Percentiles rank a stretch among this genome's conserved stretches.
Evolutionary conservation across 164 flowering plant species (phyloP).

Genomic region (Magnolia kwangsiensis): DNA sequence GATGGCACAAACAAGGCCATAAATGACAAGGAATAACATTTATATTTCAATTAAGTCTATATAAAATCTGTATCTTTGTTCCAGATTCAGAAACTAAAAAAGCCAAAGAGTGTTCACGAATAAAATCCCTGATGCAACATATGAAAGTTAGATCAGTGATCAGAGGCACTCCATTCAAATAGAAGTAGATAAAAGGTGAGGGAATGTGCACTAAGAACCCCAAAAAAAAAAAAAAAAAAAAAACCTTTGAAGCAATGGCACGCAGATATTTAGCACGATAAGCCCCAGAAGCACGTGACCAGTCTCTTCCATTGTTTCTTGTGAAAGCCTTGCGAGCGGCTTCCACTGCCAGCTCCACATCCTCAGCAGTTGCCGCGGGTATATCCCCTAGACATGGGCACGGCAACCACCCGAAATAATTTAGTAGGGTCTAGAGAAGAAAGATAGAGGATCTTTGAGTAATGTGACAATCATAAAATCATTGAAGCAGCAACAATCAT

Average conservation of each 20-base stretch:
- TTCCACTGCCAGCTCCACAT: slow-evolving; percentile 82
- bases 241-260: slow-evolving; percentile 92
- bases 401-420: no score
- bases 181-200: neutral
- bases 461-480: neutral
- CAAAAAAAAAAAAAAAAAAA: no score
- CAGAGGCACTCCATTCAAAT: neutral
- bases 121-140: no score
- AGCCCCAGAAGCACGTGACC: slow-evolving; percentile 82
- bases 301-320: slow-evolving; percentile 62
- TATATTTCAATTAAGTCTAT: no score
- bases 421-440: neutral
- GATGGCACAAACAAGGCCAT: no score
- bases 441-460: neutral
- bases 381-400: slow-evolving; percentile 56
- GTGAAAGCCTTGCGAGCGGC: slow-evolving; percentile 72
- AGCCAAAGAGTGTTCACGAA: no score
- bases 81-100: no score
- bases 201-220: neutral
- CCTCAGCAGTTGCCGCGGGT: slow-evolving; percentile 87
- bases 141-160: no score
- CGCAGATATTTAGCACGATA: slow-evolving; percentile 86
- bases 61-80: no score
- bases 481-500: neutral
- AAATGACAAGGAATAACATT: no score